A percentile compares a stretch with the other conserved stretches of the same genome.
Evolutionary conservation across 129 eudicot species (phyloP).

Genomic region (Erigeron canadensis): DNA sequence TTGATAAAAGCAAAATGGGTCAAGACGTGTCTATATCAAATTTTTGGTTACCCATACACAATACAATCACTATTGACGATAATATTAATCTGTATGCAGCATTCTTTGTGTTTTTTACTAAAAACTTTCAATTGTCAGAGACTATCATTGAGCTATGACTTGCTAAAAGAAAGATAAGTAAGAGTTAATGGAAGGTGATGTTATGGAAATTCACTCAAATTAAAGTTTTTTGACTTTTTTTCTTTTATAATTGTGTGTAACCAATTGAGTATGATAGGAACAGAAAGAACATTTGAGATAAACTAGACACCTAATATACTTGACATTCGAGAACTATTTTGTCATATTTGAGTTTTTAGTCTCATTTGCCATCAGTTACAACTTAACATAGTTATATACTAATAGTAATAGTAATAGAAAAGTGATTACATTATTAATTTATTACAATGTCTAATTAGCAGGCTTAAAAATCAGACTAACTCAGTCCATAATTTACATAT

Average conservation of each 20-base stretch:
- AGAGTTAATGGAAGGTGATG: not conserved
- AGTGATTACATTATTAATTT: no score
- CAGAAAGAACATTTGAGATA: constrained; percentile 4
- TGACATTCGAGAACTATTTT: not conserved
- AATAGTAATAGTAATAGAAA: no score
- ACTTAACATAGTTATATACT: no score
- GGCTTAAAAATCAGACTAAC: no score
- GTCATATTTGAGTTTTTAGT: not conserved
- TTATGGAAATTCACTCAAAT: no score
- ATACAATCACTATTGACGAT: not conserved
- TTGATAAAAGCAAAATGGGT: no score
- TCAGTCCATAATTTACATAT: no score
- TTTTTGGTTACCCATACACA: not conserved
- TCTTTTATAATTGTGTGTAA: not conserved
- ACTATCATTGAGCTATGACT: constrained; percentile 42
- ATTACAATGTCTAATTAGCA: no score
- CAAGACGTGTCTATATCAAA: no score
- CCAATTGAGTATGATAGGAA: not conserved
- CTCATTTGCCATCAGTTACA: not conserved
- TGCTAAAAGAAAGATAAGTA: constrained; percentile 32
- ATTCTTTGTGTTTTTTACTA: constrained; percentile 9
- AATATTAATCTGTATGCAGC: constrained; percentile 18
- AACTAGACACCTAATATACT: constrained; percentile 21
- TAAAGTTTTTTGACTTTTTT: not conserved
- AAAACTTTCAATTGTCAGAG: constrained; percentile 28